Evolutionary conservation across 2,329 filamentous ascomycete species (phyloP), one percentile per base, ranked within the genome.

Genomic region (Clathrospora elynae): DNA sequence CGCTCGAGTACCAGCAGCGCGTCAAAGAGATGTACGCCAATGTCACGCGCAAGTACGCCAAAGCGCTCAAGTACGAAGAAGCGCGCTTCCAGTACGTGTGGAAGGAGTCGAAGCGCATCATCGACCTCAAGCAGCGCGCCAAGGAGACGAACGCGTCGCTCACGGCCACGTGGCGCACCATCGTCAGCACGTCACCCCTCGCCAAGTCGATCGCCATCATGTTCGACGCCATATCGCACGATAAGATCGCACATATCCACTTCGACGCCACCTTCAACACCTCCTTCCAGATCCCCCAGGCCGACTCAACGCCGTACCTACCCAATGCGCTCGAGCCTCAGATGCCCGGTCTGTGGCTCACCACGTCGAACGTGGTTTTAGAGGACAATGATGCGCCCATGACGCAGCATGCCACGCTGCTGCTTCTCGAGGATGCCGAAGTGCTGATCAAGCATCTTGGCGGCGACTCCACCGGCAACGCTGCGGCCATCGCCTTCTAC

Each of bases 21-120:
- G 75, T 95, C 31, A 81, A 86, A 29, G 88, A 95, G 52, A 85
- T 96, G 64, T 96, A 96, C 67, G 80, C 88, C 39, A 88, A 96
- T 66, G 86, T 97, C 25, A 86, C 91, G 52, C 93, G 91, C 69
- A 95, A 95, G 71, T 85, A 96, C 59, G 91, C 90, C 64, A 95
- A 92, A 73, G 89, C 88, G 3, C 82, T 96, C 64, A 95, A 93
- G 66, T 93, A 92, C 71, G 91, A 91, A 66, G 92, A 99, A 71
- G 87, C 91, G 55, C 86, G 88, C 47, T 87, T 85, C 42, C 87
- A 91, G 57, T 97, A 96, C 67, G 87, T 99, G 4, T 93, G 89
- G 84, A 87, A 86, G 61, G 90, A 99, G 66, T 89, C 88, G 2
- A 90, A 93, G 68, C 82, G 82, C 45, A 92, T 97, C 33, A 75